phyloP scores from a whole-genome alignment of 2,329 filamentous ascomycete species.

The Penicillium sp. region DNA sequence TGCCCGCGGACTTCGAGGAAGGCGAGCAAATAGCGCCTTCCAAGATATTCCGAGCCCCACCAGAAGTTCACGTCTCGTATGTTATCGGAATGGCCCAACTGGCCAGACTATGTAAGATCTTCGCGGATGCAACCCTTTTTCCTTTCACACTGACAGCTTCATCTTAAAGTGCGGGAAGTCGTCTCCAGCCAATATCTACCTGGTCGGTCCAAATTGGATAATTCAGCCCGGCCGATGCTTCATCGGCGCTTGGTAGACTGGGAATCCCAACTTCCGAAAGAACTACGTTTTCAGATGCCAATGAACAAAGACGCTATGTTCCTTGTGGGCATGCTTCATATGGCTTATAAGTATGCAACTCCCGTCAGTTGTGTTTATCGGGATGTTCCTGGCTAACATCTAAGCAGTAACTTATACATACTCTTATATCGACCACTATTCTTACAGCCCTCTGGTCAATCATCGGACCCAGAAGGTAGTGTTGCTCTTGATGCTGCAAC shows the following conservation, averaged over 20 bases:
- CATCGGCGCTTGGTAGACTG: conserved; percentile 39
- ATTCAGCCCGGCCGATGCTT: conserved; percentile 22
- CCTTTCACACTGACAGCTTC: neutral
- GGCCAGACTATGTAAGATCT: conserved; percentile 35
- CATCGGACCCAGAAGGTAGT: conserved; percentile 34
- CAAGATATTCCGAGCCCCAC: conserved; percentile 31
- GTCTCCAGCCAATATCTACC: conserved; percentile 40
- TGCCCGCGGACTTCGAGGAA: conserved; percentile 38
- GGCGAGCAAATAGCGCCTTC: conserved; percentile 27
- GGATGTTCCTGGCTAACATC: neutral
- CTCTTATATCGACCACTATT: conserved; percentile 46
- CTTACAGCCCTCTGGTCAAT: conserved; percentile 32
- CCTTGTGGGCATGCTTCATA: conserved; percentile 42
- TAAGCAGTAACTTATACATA: conserved; percentile 43
- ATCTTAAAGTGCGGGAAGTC: conserved; percentile 32
- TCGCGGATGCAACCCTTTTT: neutral
- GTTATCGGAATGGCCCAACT: conserved; percentile 41
- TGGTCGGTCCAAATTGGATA: conserved; percentile 23
- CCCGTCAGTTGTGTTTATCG: neutral
- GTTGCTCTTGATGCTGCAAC: conserved; percentile 47
- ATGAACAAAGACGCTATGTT: conserved; percentile 35
- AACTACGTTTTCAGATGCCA: conserved; percentile 35
- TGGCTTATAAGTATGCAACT: conserved; percentile 43
- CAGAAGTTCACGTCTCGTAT: conserved; percentile 33
- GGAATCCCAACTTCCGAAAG: conserved; percentile 38